A percentile compares a stretch with the other conserved stretches of the same genome.
phyloP scores from a whole-genome alignment of 164 flowering plant genomes.

The Magnolia changhungtana region DNA sequence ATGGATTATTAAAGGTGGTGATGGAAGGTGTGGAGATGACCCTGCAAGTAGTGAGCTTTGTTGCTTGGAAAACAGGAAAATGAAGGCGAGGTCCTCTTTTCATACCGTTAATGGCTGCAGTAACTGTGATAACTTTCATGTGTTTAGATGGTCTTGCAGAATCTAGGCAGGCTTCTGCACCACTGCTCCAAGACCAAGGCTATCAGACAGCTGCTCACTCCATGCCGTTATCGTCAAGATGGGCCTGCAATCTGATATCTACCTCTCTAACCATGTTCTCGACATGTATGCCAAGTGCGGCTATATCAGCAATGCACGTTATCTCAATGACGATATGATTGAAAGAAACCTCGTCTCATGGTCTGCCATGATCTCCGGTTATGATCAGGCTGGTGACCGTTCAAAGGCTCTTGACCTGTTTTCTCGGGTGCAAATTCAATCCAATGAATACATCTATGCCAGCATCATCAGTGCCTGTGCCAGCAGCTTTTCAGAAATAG shows the following conservation, averaged over 20 bases:
- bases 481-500: not conserved
- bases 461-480: constrained; percentile 63
- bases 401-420: constrained; percentile 39
- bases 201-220: constrained; percentile 35
- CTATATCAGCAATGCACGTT: constrained; percentile 28
- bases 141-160: constrained; percentile 34
- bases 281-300: constrained; percentile 71
- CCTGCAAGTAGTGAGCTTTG: not conserved
- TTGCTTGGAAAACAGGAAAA: not conserved
- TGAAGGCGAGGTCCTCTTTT: not conserved
- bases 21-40: not conserved
- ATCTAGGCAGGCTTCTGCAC: constrained; percentile 37
- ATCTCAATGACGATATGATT: constrained; percentile 58
- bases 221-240: constrained; percentile 54
- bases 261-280: constrained; percentile 54
- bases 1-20: not conserved
- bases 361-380: constrained; percentile 77
- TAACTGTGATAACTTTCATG: too few relatives aligned
- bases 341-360: constrained; percentile 64
- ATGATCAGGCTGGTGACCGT: constrained; percentile 45
- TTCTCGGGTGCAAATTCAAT: constrained; percentile 31
- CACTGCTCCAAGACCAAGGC: constrained; percentile 45
- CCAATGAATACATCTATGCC: constrained; percentile 58
- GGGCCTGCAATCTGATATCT: constrained; percentile 30
- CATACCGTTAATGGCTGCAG: not conserved